Percentiles rank a stretch among this genome's conserved stretches.
These are phyloP conservation scores for Ministeria vibrans DNA, from an alignment of 78 protist genomes.

Conservation along the genomic window DNA sequence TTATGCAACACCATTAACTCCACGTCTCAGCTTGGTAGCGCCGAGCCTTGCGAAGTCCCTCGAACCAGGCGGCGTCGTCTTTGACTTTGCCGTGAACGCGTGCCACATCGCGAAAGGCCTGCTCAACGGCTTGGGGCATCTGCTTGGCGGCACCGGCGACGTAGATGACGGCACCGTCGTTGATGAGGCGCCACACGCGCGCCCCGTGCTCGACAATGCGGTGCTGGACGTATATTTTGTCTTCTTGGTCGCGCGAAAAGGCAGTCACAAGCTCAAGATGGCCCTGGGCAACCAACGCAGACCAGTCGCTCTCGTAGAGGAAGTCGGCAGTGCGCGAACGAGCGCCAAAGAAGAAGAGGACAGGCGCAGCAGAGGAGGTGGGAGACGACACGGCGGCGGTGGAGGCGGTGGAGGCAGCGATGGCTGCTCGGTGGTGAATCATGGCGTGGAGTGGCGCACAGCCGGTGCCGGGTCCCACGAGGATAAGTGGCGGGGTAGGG, in stretches of 20 bases:
- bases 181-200: background rate
- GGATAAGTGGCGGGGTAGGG: background rate
- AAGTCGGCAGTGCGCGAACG: constrained; percentile 2
- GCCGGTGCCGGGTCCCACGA: constrained; percentile 27
- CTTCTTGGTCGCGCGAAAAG: constrained; percentile 15
- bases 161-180: background rate
- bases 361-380: background rate
- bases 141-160: background rate
- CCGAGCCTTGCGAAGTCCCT: background rate
- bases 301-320: constrained; percentile 5
- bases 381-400: background rate
- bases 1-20: background rate
- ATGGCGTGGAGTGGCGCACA: constrained; percentile 7
- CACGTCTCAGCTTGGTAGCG: background rate
- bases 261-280: background rate
- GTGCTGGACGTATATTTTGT: background rate
- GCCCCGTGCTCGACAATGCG: background rate
- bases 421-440: background rate
- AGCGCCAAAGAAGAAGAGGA: constrained; percentile 9
- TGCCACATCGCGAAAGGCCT: background rate
- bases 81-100: background rate
- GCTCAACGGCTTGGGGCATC: constrained; percentile 5
- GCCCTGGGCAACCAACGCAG: background rate
- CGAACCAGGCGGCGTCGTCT: background rate
- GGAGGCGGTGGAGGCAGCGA: background rate